Evolutionary conservation across 2,329 filamentous ascomycete species (phyloP).

Genomic region (Torrubiellomyces zombiae): DNA sequence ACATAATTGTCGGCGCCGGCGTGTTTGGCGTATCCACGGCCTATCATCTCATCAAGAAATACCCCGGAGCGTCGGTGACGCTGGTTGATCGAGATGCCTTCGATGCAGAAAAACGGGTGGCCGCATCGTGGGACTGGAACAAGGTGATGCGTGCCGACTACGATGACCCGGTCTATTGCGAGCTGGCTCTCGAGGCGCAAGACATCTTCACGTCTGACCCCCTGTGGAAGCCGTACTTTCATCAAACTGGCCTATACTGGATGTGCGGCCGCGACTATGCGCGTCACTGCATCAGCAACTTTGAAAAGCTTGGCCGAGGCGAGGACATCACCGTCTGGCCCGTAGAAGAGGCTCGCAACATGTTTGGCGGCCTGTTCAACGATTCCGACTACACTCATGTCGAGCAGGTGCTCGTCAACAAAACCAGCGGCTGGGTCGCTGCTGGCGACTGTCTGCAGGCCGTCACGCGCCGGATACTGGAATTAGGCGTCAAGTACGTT

Average conservation of each 20-base stretch:
- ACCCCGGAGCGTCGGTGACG: constrained; percentile 32
- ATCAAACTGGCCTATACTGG: constrained; percentile 42
- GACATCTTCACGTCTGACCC: constrained; percentile 41
- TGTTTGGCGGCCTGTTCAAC: constrained; percentile 42
- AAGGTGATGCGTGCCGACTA: constrained; percentile 58
- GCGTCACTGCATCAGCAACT: constrained; percentile 34
- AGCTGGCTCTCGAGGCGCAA: constrained; percentile 48
- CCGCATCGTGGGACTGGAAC: constrained; percentile 58
- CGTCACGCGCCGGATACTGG: constrained; percentile 33
- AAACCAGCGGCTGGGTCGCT: constrained; percentile 45
- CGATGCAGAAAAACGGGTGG: constrained; percentile 29
- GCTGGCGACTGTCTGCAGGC: constrained; percentile 39
- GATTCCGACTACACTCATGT: constrained; percentile 42
- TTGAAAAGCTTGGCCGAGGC: constrained; percentile 24
- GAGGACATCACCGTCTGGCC: constrained; percentile 26
- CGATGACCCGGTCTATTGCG: constrained; percentile 44
- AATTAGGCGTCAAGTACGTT: constrained; percentile 42
- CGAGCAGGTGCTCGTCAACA: constrained; percentile 43
- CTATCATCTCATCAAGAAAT: constrained; percentile 38
- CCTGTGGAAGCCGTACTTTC: constrained; percentile 38
- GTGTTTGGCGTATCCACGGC: constrained; percentile 51
- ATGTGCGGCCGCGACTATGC: constrained; percentile 34
- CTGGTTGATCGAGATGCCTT: constrained; percentile 39
- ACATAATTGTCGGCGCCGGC: constrained; percentile 46
- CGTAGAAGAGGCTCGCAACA: constrained; percentile 25